Evolutionary conservation across 352 stramenopile genomes (phyloP), one percentile per base, ranked within the genome.

Genomic region (Phytophthora tubulina): DNA sequence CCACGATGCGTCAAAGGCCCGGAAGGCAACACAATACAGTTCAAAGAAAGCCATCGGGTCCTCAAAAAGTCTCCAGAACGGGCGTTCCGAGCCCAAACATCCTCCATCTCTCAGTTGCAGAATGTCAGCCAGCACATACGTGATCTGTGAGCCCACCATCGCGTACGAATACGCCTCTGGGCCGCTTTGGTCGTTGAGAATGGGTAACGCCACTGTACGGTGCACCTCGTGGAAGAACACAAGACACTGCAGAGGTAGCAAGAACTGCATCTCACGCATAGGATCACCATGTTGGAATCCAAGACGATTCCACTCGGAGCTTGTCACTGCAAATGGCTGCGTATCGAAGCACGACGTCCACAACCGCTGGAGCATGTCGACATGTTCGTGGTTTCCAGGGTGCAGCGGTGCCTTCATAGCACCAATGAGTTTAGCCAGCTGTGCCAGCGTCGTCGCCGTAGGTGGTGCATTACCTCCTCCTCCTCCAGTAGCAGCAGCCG

Each of bases 51-150:
- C 87, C 38, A 95, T 88, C 0, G 89, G 86, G 72, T 96, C 89
- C 55, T 96, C 89, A 72, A 96, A 96, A 1, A 95, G 73, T 7
- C 84, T 86, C 89, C 89, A 96, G 65, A 95, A 96, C 30, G 88
- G 85, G 7, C 88, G 84, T 68, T 94, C 89, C 0, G 78, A 80
- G 8, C 88, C 89, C 15, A 96, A 65, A 56, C 88, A 96, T 4
- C 77, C 81, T 7, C 89, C 89, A 42, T 93, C 86, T 55, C 80
- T 82, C 8, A 96, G 74, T 63, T 96, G 86, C 44, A 96, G 68
- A 60, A 94, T 62, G 31, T 96, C 86, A 0, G 85, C 74, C 8
- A 93, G 60, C 33, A 95, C 56, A 21, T 88, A 90, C 2, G 77
- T 68, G 17, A 96, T 74, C 51, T 85, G 74, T 7, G 81, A 81